Percentiles rank a stretch among this genome's conserved stretches.
Conservation (phyloP, 2,329 filamentous ascomycete genomes). For the Monosporascus sp. region DNA sequence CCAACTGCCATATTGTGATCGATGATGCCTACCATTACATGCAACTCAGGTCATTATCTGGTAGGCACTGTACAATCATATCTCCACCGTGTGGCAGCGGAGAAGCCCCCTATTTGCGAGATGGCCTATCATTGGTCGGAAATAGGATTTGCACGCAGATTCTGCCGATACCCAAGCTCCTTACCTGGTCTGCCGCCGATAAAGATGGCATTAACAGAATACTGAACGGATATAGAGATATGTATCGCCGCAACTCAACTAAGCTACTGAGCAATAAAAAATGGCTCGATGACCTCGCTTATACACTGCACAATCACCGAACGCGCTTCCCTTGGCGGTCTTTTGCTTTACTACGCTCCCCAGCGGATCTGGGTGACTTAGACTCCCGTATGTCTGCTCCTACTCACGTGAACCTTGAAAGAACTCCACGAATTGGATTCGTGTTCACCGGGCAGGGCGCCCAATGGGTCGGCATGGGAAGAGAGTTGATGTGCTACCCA, state of each 20-base stretch:
- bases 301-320: conserved; percentile 12
- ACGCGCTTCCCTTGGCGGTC: conserved; percentile 8
- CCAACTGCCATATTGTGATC: conserved; percentile 20
- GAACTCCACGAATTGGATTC: no score
- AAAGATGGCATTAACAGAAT: conserved; percentile 1
- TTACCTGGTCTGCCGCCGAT: conserved; percentile 5
- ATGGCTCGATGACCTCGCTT: conserved; percentile 6
- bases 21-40: conserved; percentile 13
- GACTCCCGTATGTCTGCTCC: no score
- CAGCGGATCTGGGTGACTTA: no score
- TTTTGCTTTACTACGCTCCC: no score
- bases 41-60: neutral
- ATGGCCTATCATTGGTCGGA: neutral
- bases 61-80: conserved; percentile 2
- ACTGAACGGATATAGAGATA: neutral
- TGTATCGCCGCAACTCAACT: neutral
- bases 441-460: no score
- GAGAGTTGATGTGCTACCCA: no score
- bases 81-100: neutral
- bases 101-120: no score
- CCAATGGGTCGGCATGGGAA: no score
- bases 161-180: neutral
- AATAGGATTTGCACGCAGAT: neutral
- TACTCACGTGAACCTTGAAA: no score
- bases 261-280: neutral